Evolutionary conservation across 2,329 filamentous ascomycete species (phyloP).

Genomic region (Trichoderma brevicompactum): DNA sequence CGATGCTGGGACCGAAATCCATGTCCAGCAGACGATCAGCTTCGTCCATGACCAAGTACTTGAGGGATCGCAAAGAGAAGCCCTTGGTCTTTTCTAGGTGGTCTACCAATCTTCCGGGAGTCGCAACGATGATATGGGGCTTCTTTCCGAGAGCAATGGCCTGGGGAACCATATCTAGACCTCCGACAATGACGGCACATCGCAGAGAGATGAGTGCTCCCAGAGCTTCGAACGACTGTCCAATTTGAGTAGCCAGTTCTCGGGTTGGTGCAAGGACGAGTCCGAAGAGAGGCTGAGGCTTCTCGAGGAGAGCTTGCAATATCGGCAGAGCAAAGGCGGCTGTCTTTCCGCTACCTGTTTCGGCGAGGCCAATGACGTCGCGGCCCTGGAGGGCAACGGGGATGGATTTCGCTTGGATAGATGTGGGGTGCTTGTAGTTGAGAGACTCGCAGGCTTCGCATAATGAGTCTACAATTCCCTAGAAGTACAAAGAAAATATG

Average conservation of each 20-base stretch:
- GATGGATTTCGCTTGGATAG: slow-evolving; percentile 86
- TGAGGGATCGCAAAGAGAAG: slow-evolving; percentile 79
- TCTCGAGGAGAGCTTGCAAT: slow-evolving; percentile 85
- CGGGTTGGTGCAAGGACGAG: slow-evolving; percentile 90
- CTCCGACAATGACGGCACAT: slow-evolving; percentile 85
- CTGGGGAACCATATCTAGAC: slow-evolving; percentile 94
- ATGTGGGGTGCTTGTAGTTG: slow-evolving; percentile 83
- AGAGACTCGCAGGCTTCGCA: slow-evolving; percentile 85
- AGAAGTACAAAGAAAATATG: background rate
- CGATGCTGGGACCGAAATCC: slow-evolving; percentile 89
- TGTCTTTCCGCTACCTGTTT: slow-evolving; percentile 96
- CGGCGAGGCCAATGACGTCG: slow-evolving; percentile 90
- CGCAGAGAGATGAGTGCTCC: slow-evolving; percentile 87
- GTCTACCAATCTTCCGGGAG: slow-evolving; percentile 85
- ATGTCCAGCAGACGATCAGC: slow-evolving; percentile 90
- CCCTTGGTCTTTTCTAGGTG: slow-evolving; percentile 97
- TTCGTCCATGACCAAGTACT: slow-evolving; percentile 94
- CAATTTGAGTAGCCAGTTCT: slow-evolving; percentile 91
- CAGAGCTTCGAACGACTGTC: slow-evolving; percentile 83
- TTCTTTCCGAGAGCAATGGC: slow-evolving; percentile 92
- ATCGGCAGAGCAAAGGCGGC: slow-evolving; percentile 94
- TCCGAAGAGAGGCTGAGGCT: slow-evolving; percentile 83
- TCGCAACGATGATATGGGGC: slow-evolving; percentile 91
- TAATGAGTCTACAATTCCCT: slow-evolving; percentile 83
- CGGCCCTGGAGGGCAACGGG: slow-evolving; percentile 77